A percentile compares a stretch with the other conserved stretches of the same genome.
Conservation (phyloP, 2,329 filamentous ascomycete genomes). For the Nothophoma quercina region DNA sequence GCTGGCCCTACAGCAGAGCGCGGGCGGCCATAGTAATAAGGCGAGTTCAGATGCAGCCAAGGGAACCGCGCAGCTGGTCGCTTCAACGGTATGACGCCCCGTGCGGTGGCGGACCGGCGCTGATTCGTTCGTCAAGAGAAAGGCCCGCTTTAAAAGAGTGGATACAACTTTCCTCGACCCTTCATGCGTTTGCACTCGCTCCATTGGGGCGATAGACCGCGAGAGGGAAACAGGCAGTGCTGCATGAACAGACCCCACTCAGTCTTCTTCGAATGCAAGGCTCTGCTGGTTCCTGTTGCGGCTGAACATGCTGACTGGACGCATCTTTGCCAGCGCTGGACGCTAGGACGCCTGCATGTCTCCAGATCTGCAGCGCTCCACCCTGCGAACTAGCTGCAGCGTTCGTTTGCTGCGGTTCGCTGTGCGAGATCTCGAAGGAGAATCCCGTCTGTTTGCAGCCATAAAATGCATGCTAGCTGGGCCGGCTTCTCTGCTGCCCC, state of each 20-base stretch:
- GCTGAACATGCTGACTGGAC: background rate
- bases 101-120: background rate
- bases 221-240: background rate
- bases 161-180: background rate
- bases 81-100: slow-evolving; percentile 13
- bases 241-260: background rate
- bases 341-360: too few species aligned
- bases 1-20: slow-evolving; percentile 10
- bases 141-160: background rate
- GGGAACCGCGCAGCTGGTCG: slow-evolving; percentile 3
- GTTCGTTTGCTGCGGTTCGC: too few species aligned
- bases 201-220: background rate
- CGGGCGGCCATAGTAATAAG: slow-evolving; percentile 24
- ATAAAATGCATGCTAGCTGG: background rate
- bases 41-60: slow-evolving; percentile 11
- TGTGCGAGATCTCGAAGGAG: background rate
- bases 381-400: background rate
- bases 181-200: background rate
- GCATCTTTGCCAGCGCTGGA: too few species aligned
- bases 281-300: background rate
- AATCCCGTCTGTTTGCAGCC: slow-evolving; percentile 2
- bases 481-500: background rate
- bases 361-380: background rate
- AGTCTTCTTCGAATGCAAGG: background rate
- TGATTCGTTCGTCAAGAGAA: background rate